phyloP scores from a whole-genome alignment of 1,284 basidiomycete species.

The Sanghuangporus weigelae region DNA sequence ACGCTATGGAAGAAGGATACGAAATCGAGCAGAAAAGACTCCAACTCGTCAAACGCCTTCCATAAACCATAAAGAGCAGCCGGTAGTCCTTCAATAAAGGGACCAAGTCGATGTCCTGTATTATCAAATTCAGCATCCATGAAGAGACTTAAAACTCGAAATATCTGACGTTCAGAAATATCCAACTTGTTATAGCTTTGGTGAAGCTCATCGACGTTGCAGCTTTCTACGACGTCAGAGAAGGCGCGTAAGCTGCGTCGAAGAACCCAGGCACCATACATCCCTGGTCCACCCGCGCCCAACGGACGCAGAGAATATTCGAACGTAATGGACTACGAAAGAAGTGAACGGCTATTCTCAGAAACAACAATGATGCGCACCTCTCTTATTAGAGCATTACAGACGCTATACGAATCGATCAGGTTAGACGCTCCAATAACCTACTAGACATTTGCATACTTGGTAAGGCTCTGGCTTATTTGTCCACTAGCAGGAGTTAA shows the following conservation, averaged over 20 bases:
- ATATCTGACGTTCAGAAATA: neutral
- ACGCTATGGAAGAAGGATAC: neutral
- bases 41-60: neutral
- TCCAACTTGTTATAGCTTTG: neutral
- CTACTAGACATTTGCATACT: neutral
- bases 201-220: neutral
- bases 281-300: slow-evolving; percentile 2
- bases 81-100: neutral
- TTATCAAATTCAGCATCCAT: neutral
- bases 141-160: neutral
- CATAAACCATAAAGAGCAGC: neutral
- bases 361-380: neutral
- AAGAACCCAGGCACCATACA: slow-evolving; percentile 2
- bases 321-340: neutral
- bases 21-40: neutral
- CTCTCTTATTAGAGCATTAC: neutral
- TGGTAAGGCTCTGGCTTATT: neutral
- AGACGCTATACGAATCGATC: neutral
- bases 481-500: neutral
- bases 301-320: slow-evolving; percentile 6
- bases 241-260: neutral
- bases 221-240: neutral
- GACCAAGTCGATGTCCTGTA: neutral
- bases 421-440: neutral
- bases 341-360: neutral